Evolutionary conservation across 2,329 filamentous ascomycete species (phyloP), one percentile per base, ranked within the genome.

Genomic region (Xylariomycetidae sp.): DNA sequence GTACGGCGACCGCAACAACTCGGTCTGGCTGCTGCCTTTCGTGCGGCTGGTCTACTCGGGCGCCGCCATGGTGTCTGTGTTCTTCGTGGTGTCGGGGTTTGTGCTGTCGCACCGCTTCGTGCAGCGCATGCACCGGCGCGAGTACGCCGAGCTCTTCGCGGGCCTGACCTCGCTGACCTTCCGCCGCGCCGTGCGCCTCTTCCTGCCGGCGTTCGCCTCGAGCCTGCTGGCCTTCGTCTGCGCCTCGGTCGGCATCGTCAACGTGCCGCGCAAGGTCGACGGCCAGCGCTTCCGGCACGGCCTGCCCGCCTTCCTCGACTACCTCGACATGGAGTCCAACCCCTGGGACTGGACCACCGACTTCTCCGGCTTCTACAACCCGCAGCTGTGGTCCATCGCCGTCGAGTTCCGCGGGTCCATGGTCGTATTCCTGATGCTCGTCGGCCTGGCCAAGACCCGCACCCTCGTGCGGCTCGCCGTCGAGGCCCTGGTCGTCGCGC

Each of bases 71-170:
- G 63, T 66, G 4, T 50, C 59, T 12, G 54, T 65, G 6, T 66
- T 66, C 44, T 64, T 65, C 44, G 58, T 64, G 34, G 61, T 66
- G 19, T 64, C 61, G 6, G 62, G 63, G 16, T 64, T 59, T 37
- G 62, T 63, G 22, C 50, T 65, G 4, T 56, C 59, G 12, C 57
- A 59, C 34, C 62, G 63, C 30, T 61, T 59, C 27, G 42, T 66
- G 13, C 50, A 52, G 36, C 46, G 50, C 11, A 55, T 55, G 52
- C 48, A 53, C 36, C 45, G 44, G 23, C 46, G 44, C 7, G 54
- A 56, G 27, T 58, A 61, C 20, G 29, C 34, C 5, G 50, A 51
- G 28, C 31, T 55, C 11, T 47, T 47, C 36, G 40, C 44, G 13
- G 40, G 46, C 4, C 44, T 66, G 10, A 56, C 59, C 1, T 64